Evolutionary conservation across 1,139 yeast genomes (phyloP).

Genomic region (Yamadazyma triangularis): DNA sequence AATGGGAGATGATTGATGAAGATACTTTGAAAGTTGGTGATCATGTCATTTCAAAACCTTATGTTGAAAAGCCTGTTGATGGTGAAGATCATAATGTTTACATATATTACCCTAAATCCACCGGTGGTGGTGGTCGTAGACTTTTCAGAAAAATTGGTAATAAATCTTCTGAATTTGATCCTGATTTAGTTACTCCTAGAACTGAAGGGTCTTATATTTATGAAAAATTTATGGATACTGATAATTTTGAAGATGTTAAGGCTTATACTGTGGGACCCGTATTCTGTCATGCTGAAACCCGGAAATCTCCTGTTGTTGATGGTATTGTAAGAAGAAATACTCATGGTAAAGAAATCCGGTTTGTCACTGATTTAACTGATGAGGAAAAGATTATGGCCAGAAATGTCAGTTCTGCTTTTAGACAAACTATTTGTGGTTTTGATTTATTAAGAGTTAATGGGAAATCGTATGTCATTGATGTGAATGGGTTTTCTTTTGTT

Average conservation of each 20-base stretch:
- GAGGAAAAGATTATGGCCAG: slow-evolving; percentile 79
- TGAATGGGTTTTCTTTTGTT: slow-evolving; percentile 96
- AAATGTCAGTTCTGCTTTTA: slow-evolving; percentile 68
- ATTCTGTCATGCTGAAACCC: slow-evolving; percentile 95
- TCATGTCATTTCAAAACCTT: slow-evolving; percentile 71
- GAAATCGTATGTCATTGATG: slow-evolving; percentile 89
- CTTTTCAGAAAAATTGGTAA: slow-evolving; percentile 95
- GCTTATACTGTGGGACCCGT: slow-evolving; percentile 93
- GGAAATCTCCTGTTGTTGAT: slow-evolving; percentile 98
- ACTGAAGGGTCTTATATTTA: slow-evolving; percentile 89
- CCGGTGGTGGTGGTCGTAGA: slow-evolving; percentile 97
- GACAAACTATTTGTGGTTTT: slow-evolving; percentile 97
- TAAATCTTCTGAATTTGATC: slow-evolving; percentile 95
- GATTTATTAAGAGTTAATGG: slow-evolving; percentile 89
- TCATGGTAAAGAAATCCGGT: slow-evolving; percentile 94
- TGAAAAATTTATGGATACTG: slow-evolving; percentile 96
- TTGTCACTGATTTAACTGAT: slow-evolving; percentile 70
- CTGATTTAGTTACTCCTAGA: slow-evolving; percentile 67
- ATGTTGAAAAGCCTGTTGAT: slow-evolving; percentile 97
- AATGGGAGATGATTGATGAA: slow-evolving; percentile 84
- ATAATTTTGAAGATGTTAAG: slow-evolving; percentile 96
- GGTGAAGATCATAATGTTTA: slow-evolving; percentile 98
- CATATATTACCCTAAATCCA: slow-evolving; percentile 80
- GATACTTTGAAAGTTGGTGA: slow-evolving; percentile 85
- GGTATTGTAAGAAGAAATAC: slow-evolving; percentile 97